Conservation (phyloP, 169 alveolate species). For the Eimeria acervulina region DNA sequence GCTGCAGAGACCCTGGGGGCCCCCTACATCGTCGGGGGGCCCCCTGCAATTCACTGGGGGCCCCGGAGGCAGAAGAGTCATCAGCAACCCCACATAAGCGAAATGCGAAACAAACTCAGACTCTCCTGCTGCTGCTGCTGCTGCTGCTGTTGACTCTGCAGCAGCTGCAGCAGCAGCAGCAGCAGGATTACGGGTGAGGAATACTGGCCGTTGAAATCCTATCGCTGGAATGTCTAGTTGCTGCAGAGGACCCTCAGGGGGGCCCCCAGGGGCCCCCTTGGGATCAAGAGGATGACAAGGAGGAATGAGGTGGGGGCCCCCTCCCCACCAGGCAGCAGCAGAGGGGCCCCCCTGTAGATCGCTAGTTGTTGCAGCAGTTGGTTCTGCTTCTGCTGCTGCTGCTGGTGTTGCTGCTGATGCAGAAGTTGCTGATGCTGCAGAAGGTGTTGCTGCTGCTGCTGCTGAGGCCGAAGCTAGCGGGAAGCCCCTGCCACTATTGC, state of each 20-base stretch:
- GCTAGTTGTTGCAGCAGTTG: neutral
- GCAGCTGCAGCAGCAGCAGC: neutral
- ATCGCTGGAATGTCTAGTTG: neutral
- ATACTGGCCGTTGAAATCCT: neutral
- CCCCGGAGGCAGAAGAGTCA: slow-evolving; percentile 15
- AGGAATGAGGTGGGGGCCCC: neutral
- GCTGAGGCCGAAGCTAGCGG: neutral
- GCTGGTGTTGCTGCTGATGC: neutral
- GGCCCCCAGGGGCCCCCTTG: neutral
- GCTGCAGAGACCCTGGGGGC: neutral
- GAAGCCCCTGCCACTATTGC: neutral
- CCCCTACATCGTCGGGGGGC: neutral
- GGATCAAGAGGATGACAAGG: neutral
- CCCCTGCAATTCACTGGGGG: neutral
- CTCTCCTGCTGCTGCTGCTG: neutral
- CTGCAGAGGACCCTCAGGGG: neutral
- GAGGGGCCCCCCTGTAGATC: neutral
- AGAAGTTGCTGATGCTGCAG: neutral
- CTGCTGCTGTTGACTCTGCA: neutral
- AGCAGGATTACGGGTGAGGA: neutral
- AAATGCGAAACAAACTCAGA: too few relatives aligned
- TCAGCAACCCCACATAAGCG: neutral
- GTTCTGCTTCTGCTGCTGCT: neutral
- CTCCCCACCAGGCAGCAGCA: slow-evolving; percentile 2
- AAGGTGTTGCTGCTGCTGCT: neutral